A percentile compares a stretch with the other conserved stretches of the same genome.
Conservation (phyloP, 345 rosid genomes). For the Kandelia obovata region DNA sequence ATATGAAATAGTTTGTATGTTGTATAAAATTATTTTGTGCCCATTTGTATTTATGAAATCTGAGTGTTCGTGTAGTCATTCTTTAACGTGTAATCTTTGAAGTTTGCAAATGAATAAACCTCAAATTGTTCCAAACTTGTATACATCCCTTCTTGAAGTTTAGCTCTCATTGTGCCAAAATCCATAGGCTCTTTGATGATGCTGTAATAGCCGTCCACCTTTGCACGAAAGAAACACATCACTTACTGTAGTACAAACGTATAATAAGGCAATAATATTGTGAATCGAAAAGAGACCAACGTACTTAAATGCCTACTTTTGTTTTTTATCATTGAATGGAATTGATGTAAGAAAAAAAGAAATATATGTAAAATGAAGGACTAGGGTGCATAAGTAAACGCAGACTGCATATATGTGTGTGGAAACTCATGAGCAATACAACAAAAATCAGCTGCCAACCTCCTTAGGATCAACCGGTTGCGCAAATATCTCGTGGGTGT, state of each 20-base stretch:
- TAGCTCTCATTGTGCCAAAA: conserved; percentile 34
- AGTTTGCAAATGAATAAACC: conserved; percentile 13
- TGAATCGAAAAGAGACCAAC: background rate
- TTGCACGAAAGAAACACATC: background rate
- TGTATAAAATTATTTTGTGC: background rate
- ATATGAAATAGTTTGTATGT: background rate
- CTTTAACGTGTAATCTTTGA: no score
- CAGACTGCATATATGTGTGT: no score
- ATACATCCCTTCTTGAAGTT: conserved; percentile 31
- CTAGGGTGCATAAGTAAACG: background rate
- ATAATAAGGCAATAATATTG: background rate
- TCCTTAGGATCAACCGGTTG: conserved; percentile 24
- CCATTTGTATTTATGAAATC: background rate
- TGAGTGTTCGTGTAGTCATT: no score
- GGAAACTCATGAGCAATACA: no score
- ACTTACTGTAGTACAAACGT: background rate
- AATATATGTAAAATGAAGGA: background rate
- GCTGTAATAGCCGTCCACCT: conserved; percentile 22
- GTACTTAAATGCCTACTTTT: no score
- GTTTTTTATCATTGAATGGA: no score
- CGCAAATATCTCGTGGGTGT: conserved; percentile 25
- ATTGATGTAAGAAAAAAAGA: background rate
- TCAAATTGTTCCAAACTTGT: conserved; percentile 25
- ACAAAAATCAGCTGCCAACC: conserved; percentile 13
- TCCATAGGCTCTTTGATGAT: conserved; percentile 33